Evolutionary conservation across 2,329 filamentous ascomycete genomes (phyloP).

Genomic region (Cryphonectria nitschkei): DNA sequence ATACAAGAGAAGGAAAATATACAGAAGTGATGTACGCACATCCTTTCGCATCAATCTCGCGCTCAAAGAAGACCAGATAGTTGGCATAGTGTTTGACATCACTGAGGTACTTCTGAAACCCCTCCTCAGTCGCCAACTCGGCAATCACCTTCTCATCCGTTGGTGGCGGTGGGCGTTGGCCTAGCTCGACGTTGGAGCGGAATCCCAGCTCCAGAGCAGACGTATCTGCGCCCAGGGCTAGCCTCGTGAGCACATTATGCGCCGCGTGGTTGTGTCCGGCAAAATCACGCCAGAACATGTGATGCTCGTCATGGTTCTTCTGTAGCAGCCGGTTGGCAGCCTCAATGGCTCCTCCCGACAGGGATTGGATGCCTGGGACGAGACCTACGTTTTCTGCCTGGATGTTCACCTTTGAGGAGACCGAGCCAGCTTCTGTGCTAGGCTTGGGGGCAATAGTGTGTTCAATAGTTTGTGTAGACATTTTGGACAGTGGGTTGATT

Average conservation of each 20-base stretch:
- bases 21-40: constrained; percentile 40
- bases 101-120: constrained; percentile 1
- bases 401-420: constrained; percentile 11
- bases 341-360: background rate
- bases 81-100: constrained; percentile 52
- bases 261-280: constrained; percentile 51
- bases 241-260: constrained; percentile 77
- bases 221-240: constrained; percentile 68
- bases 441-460: background rate
- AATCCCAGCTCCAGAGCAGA: constrained; percentile 2
- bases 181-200: background rate
- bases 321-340: constrained; percentile 13
- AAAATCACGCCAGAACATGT: constrained; percentile 17
- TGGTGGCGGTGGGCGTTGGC: constrained; percentile 9
- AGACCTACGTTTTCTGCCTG: background rate
- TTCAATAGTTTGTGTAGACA: background rate
- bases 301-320: constrained; percentile 16
- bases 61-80: constrained; percentile 66
- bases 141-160: background rate
- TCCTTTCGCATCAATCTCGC: constrained; percentile 55
- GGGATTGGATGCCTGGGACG: constrained; percentile 6
- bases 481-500: background rate
- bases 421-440: background rate
- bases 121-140: constrained; percentile 1
- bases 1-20: too few relatives aligned